phyloP scores from a whole-genome alignment of 2,329 filamentous ascomycete species.

The Escovopsis sp. region DNA sequence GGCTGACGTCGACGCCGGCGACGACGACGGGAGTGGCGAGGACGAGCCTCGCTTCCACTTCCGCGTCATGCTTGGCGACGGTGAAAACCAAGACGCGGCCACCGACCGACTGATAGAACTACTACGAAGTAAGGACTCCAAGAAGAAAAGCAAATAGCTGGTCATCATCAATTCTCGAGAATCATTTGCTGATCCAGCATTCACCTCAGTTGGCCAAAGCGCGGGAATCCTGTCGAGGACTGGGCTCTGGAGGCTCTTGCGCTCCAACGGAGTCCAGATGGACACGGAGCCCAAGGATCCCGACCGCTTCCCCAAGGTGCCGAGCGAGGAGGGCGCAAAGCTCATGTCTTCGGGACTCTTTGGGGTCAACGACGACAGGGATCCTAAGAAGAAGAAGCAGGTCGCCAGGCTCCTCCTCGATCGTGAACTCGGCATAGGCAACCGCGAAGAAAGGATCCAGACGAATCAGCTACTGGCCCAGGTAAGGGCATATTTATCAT shows the following conservation, averaged over 20 bases:
- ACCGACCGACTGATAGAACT: constrained; percentile 21
- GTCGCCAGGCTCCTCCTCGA: constrained; percentile 60
- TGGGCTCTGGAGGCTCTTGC: constrained; percentile 26
- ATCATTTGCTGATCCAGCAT: background rate
- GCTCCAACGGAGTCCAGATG: constrained; percentile 19
- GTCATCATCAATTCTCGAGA: background rate
- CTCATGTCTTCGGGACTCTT: constrained; percentile 76
- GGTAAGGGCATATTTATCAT: too few species aligned
- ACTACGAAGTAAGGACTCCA: constrained; percentile 14
- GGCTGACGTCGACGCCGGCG: constrained; percentile 9
- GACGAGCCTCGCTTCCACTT: constrained; percentile 11
- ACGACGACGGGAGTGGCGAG: constrained; percentile 12
- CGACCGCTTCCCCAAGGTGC: constrained; percentile 63
- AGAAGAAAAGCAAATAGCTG: background rate
- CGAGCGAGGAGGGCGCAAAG: constrained; percentile 58
- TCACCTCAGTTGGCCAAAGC: constrained; percentile 2
- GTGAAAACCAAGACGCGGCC: constrained; percentile 8
- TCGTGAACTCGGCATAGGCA: constrained; percentile 62
- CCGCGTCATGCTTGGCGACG: constrained; percentile 5
- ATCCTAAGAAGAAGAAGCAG: constrained; percentile 38
- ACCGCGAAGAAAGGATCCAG: constrained; percentile 41
- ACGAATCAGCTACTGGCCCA: constrained; percentile 53
- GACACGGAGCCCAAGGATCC: constrained; percentile 26
- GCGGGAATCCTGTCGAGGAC: constrained; percentile 17
- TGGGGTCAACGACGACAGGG: constrained; percentile 47